phyloP scores from a whole-genome alignment of 805 yeast species.

The Candida namnaoensis region DNA sequence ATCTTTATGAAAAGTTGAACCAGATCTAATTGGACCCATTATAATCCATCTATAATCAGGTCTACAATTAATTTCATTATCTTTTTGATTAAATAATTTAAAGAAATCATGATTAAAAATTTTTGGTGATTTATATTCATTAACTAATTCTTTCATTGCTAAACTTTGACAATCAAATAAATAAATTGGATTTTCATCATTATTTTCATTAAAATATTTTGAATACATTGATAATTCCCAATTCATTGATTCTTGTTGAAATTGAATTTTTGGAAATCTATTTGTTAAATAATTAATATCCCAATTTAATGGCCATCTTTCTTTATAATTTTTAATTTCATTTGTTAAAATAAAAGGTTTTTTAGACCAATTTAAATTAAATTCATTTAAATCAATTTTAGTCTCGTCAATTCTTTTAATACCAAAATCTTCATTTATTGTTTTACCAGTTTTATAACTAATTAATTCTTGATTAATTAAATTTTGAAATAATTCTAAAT shows the following conservation, averaged over 20 bases:
- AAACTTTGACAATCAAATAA: conserved; percentile 71
- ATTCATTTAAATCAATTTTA: conserved; percentile 32
- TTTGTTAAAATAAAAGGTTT: conserved; percentile 57
- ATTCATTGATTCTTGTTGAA: conserved; percentile 79
- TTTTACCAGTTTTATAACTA: conserved; percentile 13
- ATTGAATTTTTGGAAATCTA: conserved; percentile 50
- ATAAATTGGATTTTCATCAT: conserved; percentile 80
- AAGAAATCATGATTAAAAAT: conserved; percentile 56
- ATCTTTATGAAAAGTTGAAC: conserved; percentile 89
- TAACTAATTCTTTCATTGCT: conserved; percentile 50
- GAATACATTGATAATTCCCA: conserved; percentile 64
- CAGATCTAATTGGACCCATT: conserved; percentile 73
- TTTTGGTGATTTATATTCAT: conserved; percentile 46
- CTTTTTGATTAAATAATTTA: conserved; percentile 31
- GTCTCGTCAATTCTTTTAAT: conserved; percentile 46
- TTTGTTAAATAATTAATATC: conserved; percentile 34
- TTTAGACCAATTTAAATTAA: conserved; percentile 35
- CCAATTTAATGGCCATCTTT: conserved; percentile 61
- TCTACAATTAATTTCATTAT: conserved; percentile 34
- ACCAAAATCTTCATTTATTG: conserved; percentile 19
- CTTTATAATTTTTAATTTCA: conserved; percentile 3
- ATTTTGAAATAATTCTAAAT: conserved; percentile 36
- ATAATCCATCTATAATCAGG: conserved; percentile 95
- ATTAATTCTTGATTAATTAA: conserved; percentile 38
- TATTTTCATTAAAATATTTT: conserved; percentile 50